Evolutionary conservation across 768 basidiomycete genomes (phyloP).

Genomic region (Lanmaoa pseudosensibilis): DNA sequence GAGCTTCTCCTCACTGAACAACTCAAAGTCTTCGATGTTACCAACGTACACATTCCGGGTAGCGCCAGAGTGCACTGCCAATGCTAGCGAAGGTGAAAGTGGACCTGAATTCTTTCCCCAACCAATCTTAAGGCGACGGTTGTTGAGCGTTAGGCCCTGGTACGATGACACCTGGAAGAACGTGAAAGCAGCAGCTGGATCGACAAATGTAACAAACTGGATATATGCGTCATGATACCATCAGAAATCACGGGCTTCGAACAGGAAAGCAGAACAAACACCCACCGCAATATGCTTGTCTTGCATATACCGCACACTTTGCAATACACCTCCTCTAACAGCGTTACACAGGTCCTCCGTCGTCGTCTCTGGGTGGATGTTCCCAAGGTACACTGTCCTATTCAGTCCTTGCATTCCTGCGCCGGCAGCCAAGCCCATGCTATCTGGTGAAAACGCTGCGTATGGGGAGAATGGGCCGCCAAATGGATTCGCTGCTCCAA

Average conservation of each 20-base stretch:
- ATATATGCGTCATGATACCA: background rate
- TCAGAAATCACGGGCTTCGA: slow-evolving; percentile 1
- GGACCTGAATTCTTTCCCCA: slow-evolving; percentile 98
- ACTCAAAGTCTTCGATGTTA: slow-evolving; percentile 92
- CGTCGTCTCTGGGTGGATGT: slow-evolving; percentile 94
- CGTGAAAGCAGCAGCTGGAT: slow-evolving; percentile 87
- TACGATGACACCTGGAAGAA: slow-evolving; percentile 93
- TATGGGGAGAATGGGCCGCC: slow-evolving; percentile 46
- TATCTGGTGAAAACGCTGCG: slow-evolving; percentile 49
- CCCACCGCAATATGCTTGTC: slow-evolving; percentile 96
- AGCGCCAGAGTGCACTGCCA: slow-evolving; percentile 90
- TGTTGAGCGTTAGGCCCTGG: slow-evolving; percentile 88
- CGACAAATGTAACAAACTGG: slow-evolving; percentile 95
- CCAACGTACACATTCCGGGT: slow-evolving; percentile 97
- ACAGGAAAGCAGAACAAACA: slow-evolving; percentile 18
- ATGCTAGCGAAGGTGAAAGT: slow-evolving; percentile 75
- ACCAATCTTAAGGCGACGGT: slow-evolving; percentile 92
- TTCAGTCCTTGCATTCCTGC: slow-evolving; percentile 63
- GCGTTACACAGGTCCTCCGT: slow-evolving; percentile 96
- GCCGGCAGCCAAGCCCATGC: slow-evolving; percentile 32
- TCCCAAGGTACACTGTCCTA: slow-evolving; percentile 92
- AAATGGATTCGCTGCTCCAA: slow-evolving; percentile 33
- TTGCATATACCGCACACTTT: slow-evolving; percentile 92
- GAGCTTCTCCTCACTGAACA: slow-evolving; percentile 85
- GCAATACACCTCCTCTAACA: slow-evolving; percentile 93